Evolutionary conservation across 176 grass and related monocot genomes (phyloP).

Genomic region (Panicum miliaceum): DNA sequence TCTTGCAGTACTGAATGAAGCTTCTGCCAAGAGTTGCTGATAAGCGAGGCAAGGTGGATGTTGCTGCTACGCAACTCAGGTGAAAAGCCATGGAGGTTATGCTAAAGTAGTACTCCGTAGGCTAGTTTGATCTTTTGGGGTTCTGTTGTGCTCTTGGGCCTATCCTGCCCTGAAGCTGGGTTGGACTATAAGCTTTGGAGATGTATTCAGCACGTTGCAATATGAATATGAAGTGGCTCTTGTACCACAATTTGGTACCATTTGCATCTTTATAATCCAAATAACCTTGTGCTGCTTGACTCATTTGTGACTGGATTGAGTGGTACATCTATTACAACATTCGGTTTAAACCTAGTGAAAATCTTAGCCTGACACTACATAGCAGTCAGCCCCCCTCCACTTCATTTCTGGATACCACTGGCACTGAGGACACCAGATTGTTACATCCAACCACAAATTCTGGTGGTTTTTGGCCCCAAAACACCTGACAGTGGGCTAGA

Average conservation of each 20-base stretch:
- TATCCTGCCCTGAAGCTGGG: neutral
- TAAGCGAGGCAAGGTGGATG: neutral
- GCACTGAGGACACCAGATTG: no score
- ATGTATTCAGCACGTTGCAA: neutral
- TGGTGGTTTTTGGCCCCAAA: no score
- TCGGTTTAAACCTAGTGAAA: no score
- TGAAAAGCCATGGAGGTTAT: neutral
- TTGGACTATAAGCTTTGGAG: neutral
- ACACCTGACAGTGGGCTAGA: no score
- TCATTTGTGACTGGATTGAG: neutral
- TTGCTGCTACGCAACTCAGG: neutral
- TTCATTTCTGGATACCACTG: no score
- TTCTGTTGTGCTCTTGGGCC: neutral
- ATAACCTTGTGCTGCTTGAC: neutral
- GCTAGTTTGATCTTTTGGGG: neutral
- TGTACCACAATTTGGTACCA: neutral
- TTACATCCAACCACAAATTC: no score
- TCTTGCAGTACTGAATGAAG: neutral
- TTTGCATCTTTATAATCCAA: neutral
- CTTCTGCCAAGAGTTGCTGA: neutral
- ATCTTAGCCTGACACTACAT: no score
- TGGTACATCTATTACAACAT: neutral
- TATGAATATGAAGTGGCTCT: neutral
- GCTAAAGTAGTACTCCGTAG: neutral
- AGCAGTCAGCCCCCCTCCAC: no score